Conservation (phyloP, 257 asterid genomes). For the Salvia miltiorrhiza region DNA sequence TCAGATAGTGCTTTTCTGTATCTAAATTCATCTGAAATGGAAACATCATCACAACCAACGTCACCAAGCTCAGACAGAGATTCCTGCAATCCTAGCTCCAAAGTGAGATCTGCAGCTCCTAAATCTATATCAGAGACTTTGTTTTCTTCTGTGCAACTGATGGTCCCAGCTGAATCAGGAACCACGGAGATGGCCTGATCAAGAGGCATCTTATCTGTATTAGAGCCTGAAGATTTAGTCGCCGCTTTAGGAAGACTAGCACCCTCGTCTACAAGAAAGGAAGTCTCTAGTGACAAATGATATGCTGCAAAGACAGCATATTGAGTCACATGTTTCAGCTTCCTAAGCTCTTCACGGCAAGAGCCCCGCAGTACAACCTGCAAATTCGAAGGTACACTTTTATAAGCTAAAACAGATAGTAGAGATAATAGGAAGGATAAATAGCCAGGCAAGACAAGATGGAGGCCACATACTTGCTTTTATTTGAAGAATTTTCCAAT, state of each 20-base stretch:
- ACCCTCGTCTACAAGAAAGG: slow-evolving; percentile 95
- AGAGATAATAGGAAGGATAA: background rate
- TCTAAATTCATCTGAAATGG: slow-evolving; percentile 34
- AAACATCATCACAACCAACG: slow-evolving; percentile 29
- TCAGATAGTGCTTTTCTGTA: slow-evolving; percentile 35
- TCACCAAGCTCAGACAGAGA: slow-evolving; percentile 43
- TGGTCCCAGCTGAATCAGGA: slow-evolving; percentile 26
- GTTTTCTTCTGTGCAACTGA: slow-evolving; percentile 22
- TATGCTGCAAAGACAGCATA: slow-evolving; percentile 95
- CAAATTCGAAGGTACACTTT: background rate
- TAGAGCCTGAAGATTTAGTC: slow-evolving; percentile 25
- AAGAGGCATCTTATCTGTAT: slow-evolving; percentile 34
- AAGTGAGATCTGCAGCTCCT: slow-evolving; percentile 37
- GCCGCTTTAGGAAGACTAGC: slow-evolving; percentile 67
- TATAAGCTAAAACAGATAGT: background rate
- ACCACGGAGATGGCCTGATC: slow-evolving; percentile 30
- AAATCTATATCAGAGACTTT: slow-evolving; percentile 23
- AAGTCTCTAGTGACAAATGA: slow-evolving; percentile 84
- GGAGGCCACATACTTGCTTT: background rate
- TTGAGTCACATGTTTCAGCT: slow-evolving; percentile 70
- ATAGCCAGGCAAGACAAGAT: background rate
- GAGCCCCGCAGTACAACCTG: slow-evolving; percentile 92
- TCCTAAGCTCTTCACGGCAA: slow-evolving; percentile 67
- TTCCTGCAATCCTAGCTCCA: slow-evolving; percentile 50
- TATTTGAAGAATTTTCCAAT: background rate